phyloP scores from a whole-genome alignment of 108 stramenopile genomes.

The Cyclotella choctawhatcheeana region DNA sequence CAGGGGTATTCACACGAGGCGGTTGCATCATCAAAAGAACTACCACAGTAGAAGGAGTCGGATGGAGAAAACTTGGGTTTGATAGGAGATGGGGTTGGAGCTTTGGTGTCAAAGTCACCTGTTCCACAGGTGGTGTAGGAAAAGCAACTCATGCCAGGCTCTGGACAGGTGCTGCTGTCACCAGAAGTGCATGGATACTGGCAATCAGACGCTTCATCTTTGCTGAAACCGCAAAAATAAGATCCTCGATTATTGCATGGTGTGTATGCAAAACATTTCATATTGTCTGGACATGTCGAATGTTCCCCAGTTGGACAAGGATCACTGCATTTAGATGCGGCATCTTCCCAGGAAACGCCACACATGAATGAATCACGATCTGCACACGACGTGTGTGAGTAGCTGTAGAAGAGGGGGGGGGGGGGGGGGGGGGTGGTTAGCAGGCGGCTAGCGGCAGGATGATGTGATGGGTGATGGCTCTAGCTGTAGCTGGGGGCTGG shows the following conservation, averaged over 20 bases:
- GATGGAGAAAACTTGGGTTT: conserved; percentile 2
- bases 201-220: conserved; percentile 56
- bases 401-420: too few relatives aligned
- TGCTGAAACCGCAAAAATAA: conserved; percentile 42
- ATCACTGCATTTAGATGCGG: conserved; percentile 40
- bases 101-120: conserved; percentile 39
- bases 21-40: conserved; percentile 37
- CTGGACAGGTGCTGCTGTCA: conserved; percentile 67
- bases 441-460: too few relatives aligned
- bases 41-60: conserved; percentile 51
- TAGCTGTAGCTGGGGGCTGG: too few relatives aligned
- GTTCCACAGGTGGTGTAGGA: conserved; percentile 84
- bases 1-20: conserved; percentile 34
- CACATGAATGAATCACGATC: conserved; percentile 60
- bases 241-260: conserved; percentile 55
- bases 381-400: conserved; percentile 42
- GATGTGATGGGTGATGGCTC: too few relatives aligned
- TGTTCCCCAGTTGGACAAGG: conserved; percentile 54
- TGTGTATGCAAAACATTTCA: conserved; percentile 57
- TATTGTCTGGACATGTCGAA: conserved; percentile 39
- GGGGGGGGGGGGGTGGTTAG: too few relatives aligned
- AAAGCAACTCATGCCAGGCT: conserved; percentile 66
- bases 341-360: conserved; percentile 43
- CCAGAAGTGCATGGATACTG: conserved; percentile 73
- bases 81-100: conserved; percentile 35